phyloP scores from a whole-genome alignment of 1,139 yeast species.

The Saccharomyces hybrid region DNA sequence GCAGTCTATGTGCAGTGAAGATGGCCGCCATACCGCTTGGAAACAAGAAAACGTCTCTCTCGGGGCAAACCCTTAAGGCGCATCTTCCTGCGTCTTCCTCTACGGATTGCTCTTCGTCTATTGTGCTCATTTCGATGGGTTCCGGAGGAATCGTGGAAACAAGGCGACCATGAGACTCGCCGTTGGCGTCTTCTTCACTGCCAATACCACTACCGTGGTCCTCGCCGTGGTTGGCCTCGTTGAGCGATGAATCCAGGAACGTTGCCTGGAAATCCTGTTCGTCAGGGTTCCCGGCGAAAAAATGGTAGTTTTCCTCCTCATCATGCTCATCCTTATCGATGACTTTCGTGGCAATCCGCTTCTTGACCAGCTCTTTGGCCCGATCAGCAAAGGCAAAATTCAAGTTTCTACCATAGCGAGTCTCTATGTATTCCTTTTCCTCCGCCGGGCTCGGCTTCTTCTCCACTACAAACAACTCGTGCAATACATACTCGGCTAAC shows the following conservation, averaged over 20 bases:
- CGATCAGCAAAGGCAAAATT: constrained; percentile 67
- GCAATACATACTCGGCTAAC: constrained; percentile 73
- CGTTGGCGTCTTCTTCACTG: too few relatives aligned
- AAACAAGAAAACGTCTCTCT: constrained; percentile 62
- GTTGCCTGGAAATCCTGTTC: not conserved
- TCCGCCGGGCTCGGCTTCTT: constrained; percentile 22
- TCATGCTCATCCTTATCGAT: constrained; percentile 37
- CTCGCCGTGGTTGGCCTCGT: not conserved
- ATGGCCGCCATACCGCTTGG: constrained; percentile 94
- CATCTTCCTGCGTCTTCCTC: not conserved
- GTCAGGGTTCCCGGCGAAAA: not conserved
- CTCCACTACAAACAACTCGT: constrained; percentile 40
- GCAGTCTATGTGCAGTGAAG: constrained; percentile 68
- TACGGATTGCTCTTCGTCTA: constrained; percentile 14
- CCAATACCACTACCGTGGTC: not conserved
- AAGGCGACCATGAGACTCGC: not conserved
- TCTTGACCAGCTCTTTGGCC: constrained; percentile 65
- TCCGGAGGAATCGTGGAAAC: not conserved
- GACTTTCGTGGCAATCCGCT: constrained; percentile 66
- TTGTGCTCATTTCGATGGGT: constrained; percentile 2
- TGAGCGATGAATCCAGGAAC: not conserved
- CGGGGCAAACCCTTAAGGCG: constrained; percentile 14
- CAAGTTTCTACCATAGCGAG: constrained; percentile 81
- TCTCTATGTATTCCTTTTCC: constrained; percentile 72
- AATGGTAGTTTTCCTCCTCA: constrained; percentile 31